Base-by-base conservation (phyloP, 208 protist genomes). In the Trypanosoma melophagium region DNA sequence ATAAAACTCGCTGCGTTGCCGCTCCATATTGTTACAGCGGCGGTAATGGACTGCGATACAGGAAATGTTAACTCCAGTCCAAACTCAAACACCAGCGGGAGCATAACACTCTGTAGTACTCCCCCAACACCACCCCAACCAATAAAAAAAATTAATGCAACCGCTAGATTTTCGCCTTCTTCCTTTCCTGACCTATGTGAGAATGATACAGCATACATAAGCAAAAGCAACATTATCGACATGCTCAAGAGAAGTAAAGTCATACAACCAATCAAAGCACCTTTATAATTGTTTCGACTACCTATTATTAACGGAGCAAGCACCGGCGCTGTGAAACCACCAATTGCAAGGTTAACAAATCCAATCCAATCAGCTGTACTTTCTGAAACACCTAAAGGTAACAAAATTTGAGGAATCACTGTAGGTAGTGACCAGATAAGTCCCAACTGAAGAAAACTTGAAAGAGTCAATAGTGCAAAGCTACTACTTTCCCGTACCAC, bases 61-160 rank as follows among this genome's bases (percentile, higher is more conserved):
- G 64, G 64, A 60, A 61, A 70, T 7, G 64, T 62, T 14, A 70
- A 17, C 38, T 70, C 64, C 31, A 40, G 7, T 10, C 53, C 64
- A 59, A 70, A 60, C 35, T 70, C 64, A 28, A 70, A 70, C 12
- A 53, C 14, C n/a, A 70, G 17, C 16, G 64, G 64, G 31, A 70
- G 53, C 9, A 60, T 49, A 2, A 53, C 54, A 54, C 41, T 70
- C 24, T 62, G 54, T 24, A 50, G 2, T 16, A 70, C 31, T 14
- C 64, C 54, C 9, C 10, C 51, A 13, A 70, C 31, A 10, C 1
- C 57, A 50, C 31, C 57, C 57, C 40, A 62, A 9, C 57, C 57
- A 41, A 62, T 51, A 50, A 62, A 62, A 16, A 59, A 42, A 19
- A 42, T 19, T 19, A 60, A n/a, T 9, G 42, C 12, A 28, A 60